phyloP scores from a whole-genome alignment of 108 stramenopile species.

The Fragilariopsis cylindrus region DNA sequence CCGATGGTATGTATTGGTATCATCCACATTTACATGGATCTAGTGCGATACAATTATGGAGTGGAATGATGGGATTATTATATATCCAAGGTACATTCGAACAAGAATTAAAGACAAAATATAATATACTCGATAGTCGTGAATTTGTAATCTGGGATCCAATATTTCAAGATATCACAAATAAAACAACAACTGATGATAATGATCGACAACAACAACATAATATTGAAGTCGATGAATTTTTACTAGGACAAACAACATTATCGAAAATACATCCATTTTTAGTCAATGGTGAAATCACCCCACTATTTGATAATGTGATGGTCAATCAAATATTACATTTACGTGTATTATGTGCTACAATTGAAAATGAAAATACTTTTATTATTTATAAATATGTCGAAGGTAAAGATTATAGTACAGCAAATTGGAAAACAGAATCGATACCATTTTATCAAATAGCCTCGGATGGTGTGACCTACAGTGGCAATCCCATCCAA shows the following conservation, averaged over 20 bases:
- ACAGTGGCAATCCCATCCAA: slow-evolving; percentile 8
- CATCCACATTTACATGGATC: slow-evolving; percentile 58
- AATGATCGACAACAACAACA: background rate
- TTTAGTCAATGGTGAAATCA: slow-evolving; percentile 45
- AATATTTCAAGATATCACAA: slow-evolving; percentile 27
- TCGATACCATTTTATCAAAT: slow-evolving; percentile 45
- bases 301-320: slow-evolving; percentile 16
- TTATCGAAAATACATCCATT: slow-evolving; percentile 50
- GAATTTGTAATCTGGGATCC: slow-evolving; percentile 58
- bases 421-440: slow-evolving; percentile 29
- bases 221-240: slow-evolving; percentile 50
- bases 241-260: slow-evolving; percentile 44
- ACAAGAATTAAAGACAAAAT: slow-evolving; percentile 25
- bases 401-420: background rate
- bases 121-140: slow-evolving; percentile 30
- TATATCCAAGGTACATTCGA: slow-evolving; percentile 36
- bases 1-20: slow-evolving; percentile 53
- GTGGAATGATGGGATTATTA: slow-evolving; percentile 47
- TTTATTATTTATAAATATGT: slow-evolving; percentile 38
- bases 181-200: background rate
- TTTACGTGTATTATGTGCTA: slow-evolving; percentile 39
- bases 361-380: slow-evolving; percentile 50
- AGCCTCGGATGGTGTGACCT: slow-evolving; percentile 42
- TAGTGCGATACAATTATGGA: slow-evolving; percentile 49
- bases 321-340: slow-evolving; percentile 30